Conservation (phyloP, 345 rosid genomes). For the Nephelium lappaceum region DNA sequence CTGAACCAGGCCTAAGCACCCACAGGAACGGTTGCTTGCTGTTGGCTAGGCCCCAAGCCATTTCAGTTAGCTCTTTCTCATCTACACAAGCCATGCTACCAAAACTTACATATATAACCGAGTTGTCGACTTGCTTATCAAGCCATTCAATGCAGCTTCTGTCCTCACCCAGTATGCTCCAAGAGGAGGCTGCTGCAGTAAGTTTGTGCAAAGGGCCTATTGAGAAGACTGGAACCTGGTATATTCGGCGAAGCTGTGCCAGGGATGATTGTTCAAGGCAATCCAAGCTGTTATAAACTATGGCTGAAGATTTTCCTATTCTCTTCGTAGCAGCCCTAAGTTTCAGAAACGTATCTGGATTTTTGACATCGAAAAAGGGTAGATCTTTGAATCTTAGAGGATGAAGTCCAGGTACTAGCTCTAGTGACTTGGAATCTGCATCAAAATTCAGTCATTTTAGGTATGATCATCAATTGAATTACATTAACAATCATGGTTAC, state of each 20-base stretch:
- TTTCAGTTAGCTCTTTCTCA: conserved; percentile 23
- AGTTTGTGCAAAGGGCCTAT: conserved; percentile 39
- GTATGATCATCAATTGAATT: background rate
- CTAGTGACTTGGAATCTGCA: conserved; percentile 13
- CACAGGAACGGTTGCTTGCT: conserved; percentile 38
- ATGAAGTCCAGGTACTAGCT: conserved; percentile 17
- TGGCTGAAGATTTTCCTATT: conserved; percentile 22
- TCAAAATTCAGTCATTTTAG: background rate
- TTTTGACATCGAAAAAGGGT: conserved; percentile 19
- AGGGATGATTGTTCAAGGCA: conserved; percentile 25
- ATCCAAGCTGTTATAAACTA: conserved; percentile 37
- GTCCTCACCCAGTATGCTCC: conserved; percentile 34
- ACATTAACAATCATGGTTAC: too few relatives aligned
- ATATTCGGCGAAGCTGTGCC: conserved; percentile 1
- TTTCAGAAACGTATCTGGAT: conserved; percentile 18
- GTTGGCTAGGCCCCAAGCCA: conserved; percentile 34
- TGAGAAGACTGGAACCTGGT: conserved; percentile 20
- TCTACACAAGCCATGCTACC: conserved; percentile 25
- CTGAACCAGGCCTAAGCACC: conserved; percentile 25
- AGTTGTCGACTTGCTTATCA: conserved; percentile 29
- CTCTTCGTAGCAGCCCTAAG: conserved; percentile 12
- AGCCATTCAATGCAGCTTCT: conserved; percentile 30
- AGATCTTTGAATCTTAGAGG: conserved; percentile 37
- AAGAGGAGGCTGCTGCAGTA: conserved; percentile 4
- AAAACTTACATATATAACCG: conserved; percentile 32